Base-by-base conservation (phyloP, 2,329 filamentous ascomycete species). In the Hymenoscyphus linearis region DNA sequence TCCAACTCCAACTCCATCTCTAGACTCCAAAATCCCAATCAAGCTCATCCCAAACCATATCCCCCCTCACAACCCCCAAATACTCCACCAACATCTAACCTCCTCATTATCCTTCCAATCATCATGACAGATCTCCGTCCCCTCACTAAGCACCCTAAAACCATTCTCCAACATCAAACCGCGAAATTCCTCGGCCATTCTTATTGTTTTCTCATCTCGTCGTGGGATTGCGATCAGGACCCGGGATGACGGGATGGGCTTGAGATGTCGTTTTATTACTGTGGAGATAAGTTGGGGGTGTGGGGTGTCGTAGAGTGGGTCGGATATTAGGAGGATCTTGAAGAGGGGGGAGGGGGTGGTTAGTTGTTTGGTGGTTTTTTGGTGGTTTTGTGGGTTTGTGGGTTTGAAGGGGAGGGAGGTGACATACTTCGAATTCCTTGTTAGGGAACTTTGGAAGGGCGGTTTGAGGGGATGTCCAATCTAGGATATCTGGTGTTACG, bases 191-290 rank as follows among this genome's bases (percentile, higher is more conserved):
- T 79, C 74, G 12, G 88, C 79, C 63, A 96, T 85, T 7, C 74
- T 74, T 44, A 81, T 76, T 1, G 85, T 85, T 64, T 87, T 89
- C 9, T 82, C 80, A 64, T 93, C 89, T 40, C 95, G 82, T 59
- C 91, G 79, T 0, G 93, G 93, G 52, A 96, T 85, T 77, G 96
- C 93, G 52, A 95, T 78, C 12, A 97, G 79, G 1, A 88, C 88
- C 37, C 89, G 82, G 1, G 90, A 84, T 31, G 82, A 76, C 0
- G 73, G 60, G 2, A 78, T 79, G 14, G 78, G 75, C 9, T 80
- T 81, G 12, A 97, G 79, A 75, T 92, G 91, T 44, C 81, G 76
- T 10, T 80, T 75, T 52, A 98, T 86, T 14, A 90, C 87, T 14
- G 85, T 79, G 0, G 87, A 85, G 25, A 98, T 40, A 16, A 64